A percentile compares a stretch with the other conserved stretches of the same genome.
Evolutionary conservation across 2,329 filamentous ascomycete species (phyloP).

Genomic region (Fusarium papillatum): DNA sequence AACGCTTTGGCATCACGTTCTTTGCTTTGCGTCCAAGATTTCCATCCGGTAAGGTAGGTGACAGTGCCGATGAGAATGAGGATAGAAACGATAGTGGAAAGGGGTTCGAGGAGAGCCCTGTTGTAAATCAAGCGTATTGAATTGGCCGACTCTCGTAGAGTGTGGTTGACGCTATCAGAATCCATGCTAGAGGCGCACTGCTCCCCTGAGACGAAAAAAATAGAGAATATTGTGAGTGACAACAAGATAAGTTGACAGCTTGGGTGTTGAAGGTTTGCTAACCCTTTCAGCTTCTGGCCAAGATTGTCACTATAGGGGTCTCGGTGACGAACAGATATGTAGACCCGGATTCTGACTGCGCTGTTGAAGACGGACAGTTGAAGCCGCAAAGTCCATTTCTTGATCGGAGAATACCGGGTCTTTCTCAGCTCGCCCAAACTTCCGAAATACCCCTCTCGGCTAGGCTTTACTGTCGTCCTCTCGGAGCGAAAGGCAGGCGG

Average conservation of each 20-base stretch:
- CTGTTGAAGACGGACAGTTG: background rate
- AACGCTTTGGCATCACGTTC: background rate
- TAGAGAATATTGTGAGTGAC: background rate
- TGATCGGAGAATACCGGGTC: background rate
- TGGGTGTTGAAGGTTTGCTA: background rate
- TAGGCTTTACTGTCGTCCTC: background rate
- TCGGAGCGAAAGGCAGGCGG: background rate
- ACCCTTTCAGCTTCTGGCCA: background rate
- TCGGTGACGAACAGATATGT: background rate
- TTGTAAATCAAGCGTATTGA: background rate
- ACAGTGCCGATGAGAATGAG: background rate
- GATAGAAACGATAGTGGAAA: background rate
- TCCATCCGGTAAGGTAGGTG: background rate
- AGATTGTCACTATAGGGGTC: background rate
- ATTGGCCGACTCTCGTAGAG: background rate
- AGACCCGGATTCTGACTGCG: no score
- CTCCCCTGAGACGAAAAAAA: background rate
- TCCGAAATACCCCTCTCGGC: background rate
- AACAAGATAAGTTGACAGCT: background rate
- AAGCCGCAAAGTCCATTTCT: background rate
- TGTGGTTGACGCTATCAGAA: background rate
- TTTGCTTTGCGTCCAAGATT: background rate
- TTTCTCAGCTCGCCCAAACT: background rate
- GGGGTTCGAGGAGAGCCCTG: background rate
- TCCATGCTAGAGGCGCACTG: background rate